These are phyloP conservation scores for Umbellularia californica DNA, from an alignment of 164 flowering plant genomes.

Conservation along the genomic window DNA sequence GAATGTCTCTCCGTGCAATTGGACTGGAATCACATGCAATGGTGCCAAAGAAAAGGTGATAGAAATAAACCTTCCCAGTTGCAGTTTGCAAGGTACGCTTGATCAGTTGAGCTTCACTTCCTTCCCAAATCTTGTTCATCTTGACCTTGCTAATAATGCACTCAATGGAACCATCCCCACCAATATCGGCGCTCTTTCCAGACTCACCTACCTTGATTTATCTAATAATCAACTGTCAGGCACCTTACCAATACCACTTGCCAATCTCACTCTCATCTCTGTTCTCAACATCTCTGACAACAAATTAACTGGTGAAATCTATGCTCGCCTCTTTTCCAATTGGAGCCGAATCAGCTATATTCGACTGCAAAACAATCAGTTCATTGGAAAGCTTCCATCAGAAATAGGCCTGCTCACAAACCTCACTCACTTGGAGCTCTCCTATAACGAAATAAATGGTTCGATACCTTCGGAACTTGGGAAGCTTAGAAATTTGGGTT, in stretches of 20 bases:
- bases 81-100: conserved; percentile 26
- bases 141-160: conserved; percentile 24
- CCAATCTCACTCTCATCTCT: conserved; percentile 20
- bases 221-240: conserved; percentile 12
- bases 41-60: conserved; percentile 9
- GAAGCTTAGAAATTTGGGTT: too few relatives aligned
- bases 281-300: conserved; percentile 22
- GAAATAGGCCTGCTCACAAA: too few relatives aligned
- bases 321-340: conserved; percentile 18
- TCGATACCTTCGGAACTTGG: too few relatives aligned
- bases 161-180: conserved; percentile 29
- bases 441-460: too few relatives aligned
- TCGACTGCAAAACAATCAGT: too few relatives aligned
- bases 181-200: conserved; percentile 21
- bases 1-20: conserved; percentile 27
- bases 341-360: conserved; percentile 9
- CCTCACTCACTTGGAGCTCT: too few relatives aligned
- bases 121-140: conserved; percentile 28
- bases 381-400: too few relatives aligned
- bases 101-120: conserved; percentile 26
- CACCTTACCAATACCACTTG: conserved; percentile 21
- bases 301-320: conserved; percentile 12
- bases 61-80: conserved; percentile 13
- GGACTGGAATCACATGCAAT: conserved; percentile 40
- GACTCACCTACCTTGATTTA: conserved; percentile 17